phyloP scores from a whole-genome alignment of 1,284 basidiomycete species.

The Microbotryomycetes sp. region DNA sequence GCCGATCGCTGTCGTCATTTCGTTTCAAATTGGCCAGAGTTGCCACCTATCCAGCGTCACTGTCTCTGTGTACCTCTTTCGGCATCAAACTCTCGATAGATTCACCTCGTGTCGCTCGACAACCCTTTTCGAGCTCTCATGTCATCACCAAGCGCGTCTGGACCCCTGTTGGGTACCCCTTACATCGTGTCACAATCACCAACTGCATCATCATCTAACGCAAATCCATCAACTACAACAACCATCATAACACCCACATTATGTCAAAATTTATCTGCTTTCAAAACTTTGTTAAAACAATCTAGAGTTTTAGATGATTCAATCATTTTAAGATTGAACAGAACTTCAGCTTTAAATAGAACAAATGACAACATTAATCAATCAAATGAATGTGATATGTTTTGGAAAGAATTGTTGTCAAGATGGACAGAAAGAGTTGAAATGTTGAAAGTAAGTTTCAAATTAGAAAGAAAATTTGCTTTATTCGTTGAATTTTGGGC shows the following conservation, averaged over 20 bases:
- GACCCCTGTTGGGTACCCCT: conserved; percentile 24
- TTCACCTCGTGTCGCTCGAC: too few species aligned
- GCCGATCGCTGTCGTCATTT: too few species aligned
- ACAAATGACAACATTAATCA: neutral
- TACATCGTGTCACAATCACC: conserved; percentile 23
- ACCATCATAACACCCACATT: conserved; percentile 19
- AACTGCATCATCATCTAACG: neutral
- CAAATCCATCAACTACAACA: neutral
- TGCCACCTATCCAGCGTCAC: too few species aligned
- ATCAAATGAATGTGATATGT: conserved; percentile 18
- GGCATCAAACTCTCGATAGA: too few species aligned
- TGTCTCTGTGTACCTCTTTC: too few species aligned
- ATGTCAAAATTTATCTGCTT: conserved; percentile 14
- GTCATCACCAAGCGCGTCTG: too few species aligned
- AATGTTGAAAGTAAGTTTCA: conserved; percentile 3
- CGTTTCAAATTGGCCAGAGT: too few species aligned
- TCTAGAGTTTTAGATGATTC: conserved; percentile 26
- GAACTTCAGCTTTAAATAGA: conserved; percentile 12
- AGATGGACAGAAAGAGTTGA: conserved; percentile 20
- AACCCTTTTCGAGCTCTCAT: too few species aligned
- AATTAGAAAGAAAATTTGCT: too few species aligned
- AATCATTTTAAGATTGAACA: conserved; percentile 25
- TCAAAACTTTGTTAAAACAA: conserved; percentile 12
- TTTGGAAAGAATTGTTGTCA: conserved; percentile 20
- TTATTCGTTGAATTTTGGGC: conserved; percentile 18